Percentiles rank a stretch among this genome's conserved stretches.
phyloP scores from a whole-genome alignment of 495 filamentous ascomycete species.

The Daldinia bambusicola region DNA sequence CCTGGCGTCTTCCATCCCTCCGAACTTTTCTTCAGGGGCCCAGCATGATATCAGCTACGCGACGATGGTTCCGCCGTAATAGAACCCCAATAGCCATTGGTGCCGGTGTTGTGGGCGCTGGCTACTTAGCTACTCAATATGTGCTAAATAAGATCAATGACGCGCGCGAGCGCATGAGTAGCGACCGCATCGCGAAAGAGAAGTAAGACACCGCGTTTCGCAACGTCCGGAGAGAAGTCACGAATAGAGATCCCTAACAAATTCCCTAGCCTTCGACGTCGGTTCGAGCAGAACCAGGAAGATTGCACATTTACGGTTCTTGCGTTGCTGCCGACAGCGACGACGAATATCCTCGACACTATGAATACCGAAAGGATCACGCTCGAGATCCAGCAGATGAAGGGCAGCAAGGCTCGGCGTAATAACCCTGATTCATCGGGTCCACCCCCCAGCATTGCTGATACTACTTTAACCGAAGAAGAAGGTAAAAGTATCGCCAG shows the following conservation, averaged over 20 bases:
- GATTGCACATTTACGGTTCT: conserved; percentile 98
- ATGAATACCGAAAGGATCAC: conserved; percentile 90
- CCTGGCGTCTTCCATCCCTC: conserved; percentile 8
- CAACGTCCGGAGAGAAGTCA: not conserved
- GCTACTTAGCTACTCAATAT: conserved; percentile 94
- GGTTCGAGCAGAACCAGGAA: conserved; percentile 98
- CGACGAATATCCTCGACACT: conserved; percentile 85
- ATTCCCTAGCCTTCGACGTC: conserved; percentile 79
- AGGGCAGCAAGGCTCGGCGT: conserved; percentile 76
- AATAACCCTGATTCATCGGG: conserved; percentile 70
- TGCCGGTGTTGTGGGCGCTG: conserved; percentile 84
- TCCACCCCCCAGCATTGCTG: conserved; percentile 75
- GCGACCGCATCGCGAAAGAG: conserved; percentile 92
- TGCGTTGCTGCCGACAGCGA: conserved; percentile 90
- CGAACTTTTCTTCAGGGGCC: conserved; percentile 25
- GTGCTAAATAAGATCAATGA: conserved; percentile 88
- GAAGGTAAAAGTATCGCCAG: conserved; percentile 81
- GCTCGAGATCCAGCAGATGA: conserved; percentile 92
- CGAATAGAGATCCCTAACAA: conserved; percentile 1
- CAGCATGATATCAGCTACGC: conserved; percentile 83
- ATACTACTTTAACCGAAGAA: conserved; percentile 70
- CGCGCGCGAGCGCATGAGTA: conserved; percentile 92
- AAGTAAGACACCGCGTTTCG: conserved; percentile 70
- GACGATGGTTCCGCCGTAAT: conserved; percentile 91
- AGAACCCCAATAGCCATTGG: conserved; percentile 88